These are phyloP conservation scores for Hyphodiscus sp. DNA, from an alignment of 2,329 filamentous ascomycete genomes.

Conservation along the genomic window DNA sequence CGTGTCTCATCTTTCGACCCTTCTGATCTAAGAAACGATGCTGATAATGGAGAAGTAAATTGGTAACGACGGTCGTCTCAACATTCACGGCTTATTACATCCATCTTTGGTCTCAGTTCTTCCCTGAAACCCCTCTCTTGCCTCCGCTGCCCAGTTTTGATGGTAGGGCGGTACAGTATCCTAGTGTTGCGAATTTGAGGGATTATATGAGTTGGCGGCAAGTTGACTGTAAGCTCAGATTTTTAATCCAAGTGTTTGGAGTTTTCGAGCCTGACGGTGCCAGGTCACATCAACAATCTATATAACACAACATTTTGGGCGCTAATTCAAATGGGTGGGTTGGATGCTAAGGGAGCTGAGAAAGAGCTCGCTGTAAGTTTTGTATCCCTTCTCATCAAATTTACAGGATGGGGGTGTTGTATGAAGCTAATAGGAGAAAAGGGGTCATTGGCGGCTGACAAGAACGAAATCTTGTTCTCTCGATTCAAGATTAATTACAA, in stretches of 20 bases:
- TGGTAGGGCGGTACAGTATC: constrained; percentile 85
- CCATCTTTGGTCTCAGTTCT: constrained; percentile 69
- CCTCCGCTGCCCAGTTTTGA: constrained; percentile 84
- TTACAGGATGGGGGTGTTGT: neutral
- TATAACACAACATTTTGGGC: constrained; percentile 98
- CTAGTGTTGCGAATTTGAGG: constrained; percentile 70
- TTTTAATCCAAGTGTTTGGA: neutral
- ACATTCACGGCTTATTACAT: constrained; percentile 92
- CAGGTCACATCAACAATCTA: constrained; percentile 91
- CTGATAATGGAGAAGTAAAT: constrained; percentile 55
- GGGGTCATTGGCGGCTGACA: constrained; percentile 80
- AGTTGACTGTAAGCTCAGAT: constrained; percentile 70
- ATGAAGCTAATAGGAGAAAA: constrained; percentile 32
- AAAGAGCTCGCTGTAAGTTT: constrained; percentile 63
- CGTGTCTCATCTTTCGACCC: neutral
- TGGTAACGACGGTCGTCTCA: constrained; percentile 84
- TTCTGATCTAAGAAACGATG: neutral
- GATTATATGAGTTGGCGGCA: constrained; percentile 98
- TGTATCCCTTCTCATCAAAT: neutral
- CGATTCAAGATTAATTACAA: constrained; percentile 95
- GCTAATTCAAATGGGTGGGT: constrained; percentile 69
- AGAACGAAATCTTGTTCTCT: constrained; percentile 92
- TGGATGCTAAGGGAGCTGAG: constrained; percentile 74
- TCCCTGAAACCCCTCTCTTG: constrained; percentile 63
- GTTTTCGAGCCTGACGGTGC: constrained; percentile 3